Base-by-base conservation (phyloP, 2,329 filamentous ascomycete species). In the Fusarium subtropicale region DNA sequence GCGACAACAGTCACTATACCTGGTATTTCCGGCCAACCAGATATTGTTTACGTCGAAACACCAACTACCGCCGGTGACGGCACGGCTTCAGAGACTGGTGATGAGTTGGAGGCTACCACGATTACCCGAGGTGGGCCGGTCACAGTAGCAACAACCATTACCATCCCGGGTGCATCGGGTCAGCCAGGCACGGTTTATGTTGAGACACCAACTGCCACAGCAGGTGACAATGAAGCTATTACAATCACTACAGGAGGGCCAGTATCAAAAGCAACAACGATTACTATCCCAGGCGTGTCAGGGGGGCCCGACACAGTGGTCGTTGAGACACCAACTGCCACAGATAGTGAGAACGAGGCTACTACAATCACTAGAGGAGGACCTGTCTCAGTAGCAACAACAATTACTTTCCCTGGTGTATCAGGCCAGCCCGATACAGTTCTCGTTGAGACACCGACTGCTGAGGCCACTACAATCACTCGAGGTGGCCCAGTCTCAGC, bases 371-470 rank as follows among this genome's bases (percentile, higher is more conserved):
- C 52, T 1, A 26, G 16, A 1, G 52, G 30, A 3, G 39, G 39
- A 0, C 13, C 59, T 16, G 59, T 50, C 2, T 31, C 59, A 7
- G 18, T 15, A 0, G 28, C 28, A 1, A 50, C n/a, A 2, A 60
- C 54, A 4, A 46, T 48, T 5, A 53, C 48, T 12, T 18, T 64
- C 4, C 26, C 60, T 1, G 38, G 38, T 0, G 1, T 34, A 7
- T 33, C 63, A 6, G 63, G 56, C 2, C 24, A 38, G 10, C 45
- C 45, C 2, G 58, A 38, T 22, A 58, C 42, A 11, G 22, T 60
- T 53, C 11, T 31, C 0, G 12, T 53, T 0, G 51, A 53, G 3
- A 53, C 28, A 9, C 38, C 51, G 15, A 28, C 20, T 16, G 1
- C 12, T 4, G 51, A 34, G 4, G 18, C 33, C 7, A 51, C 47